Conservation (phyloP, 2,329 filamentous ascomycete genomes). For the Penicillium sp. region DNA sequence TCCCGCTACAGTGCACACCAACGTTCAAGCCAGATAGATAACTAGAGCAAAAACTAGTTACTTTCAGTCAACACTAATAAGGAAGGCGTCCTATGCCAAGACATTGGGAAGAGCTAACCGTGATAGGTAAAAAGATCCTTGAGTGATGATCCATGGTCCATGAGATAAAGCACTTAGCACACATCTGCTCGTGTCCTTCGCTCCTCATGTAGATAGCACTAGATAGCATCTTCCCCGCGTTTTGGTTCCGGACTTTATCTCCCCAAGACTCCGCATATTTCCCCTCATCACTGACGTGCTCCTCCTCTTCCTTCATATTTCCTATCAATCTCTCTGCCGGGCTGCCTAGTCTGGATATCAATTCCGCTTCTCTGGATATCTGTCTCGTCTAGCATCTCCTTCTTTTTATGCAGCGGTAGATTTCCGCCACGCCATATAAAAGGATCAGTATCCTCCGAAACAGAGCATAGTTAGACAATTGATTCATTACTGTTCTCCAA, state of each 20-base stretch:
- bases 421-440: not conserved
- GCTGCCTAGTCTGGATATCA: conserved; percentile 17
- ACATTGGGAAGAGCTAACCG: conserved; percentile 10
- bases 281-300: conserved; percentile 10
- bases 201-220: not conserved
- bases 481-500: not conserved
- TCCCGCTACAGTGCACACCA: no score
- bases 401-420: not conserved
- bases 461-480: not conserved
- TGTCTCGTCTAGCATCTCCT: no score
- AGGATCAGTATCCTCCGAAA: not conserved
- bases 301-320: not conserved
- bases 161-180: not conserved
- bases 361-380: conserved; percentile 8
- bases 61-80: no score
- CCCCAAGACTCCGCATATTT: conserved; percentile 14
- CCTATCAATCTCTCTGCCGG: conserved; percentile 2
- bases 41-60: no score
- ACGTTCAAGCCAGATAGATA: no score
- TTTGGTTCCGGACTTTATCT: conserved; percentile 2
- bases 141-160: not conserved
- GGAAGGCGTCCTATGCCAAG: not conserved
- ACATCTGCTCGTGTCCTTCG: not conserved
- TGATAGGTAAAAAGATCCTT: conserved; percentile 10
- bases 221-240: not conserved